Base-by-base conservation (phyloP, 1,284 basidiomycete species). In the Fomes fomentarius region DNA sequence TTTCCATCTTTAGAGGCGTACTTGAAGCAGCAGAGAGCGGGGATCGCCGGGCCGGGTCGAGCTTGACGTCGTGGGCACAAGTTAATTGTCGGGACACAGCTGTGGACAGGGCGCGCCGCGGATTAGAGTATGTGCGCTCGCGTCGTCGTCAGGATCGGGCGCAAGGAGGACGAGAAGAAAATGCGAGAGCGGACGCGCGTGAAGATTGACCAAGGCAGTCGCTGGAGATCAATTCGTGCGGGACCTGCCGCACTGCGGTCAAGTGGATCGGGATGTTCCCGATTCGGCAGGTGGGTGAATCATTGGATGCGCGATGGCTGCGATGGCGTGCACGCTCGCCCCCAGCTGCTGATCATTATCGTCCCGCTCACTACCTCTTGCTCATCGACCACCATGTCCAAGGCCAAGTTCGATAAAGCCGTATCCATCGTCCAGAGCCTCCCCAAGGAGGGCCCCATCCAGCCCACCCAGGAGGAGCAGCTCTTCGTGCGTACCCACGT, bases 361-460 rank as follows among this genome's bases (percentile, higher is more conserved):
- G 33, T 43, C 51, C 24, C 44, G n/a, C 39, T 41, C 41, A n/a
- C 37, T 56, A 9, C 54, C 28, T 48, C 52, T 54, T 34, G 54
- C 24, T 42, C 55, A 57, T 42, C 49, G 22, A 52, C 60, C 61
- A 74, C 69, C 65, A 84, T 86, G 80, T 79, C 85, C 66, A 62
- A 85, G 73, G 74, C 81, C 55, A 80, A 91, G 71, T 94, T 93
- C 76, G 77, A 93, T 52, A 91, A 89, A 74, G 93, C 94, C 61
- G 88, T 89, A 53, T 66, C 66, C 37, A 91, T 93, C 74, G 82
- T 89, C 40, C 74, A 81, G 64, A 56, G 61, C 25, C 86, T 96
- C 38, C 93, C 94, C 54, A 85, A 89, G 73, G 85, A 89, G 55
- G 93, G 94, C 9, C 84, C 88, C 26, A 80, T 94, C 71, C 79